These are phyloP conservation scores for Phyllosticta citriasiana DNA, from an alignment of 2,329 filamentous ascomycete genomes.

Conservation along the genomic window DNA sequence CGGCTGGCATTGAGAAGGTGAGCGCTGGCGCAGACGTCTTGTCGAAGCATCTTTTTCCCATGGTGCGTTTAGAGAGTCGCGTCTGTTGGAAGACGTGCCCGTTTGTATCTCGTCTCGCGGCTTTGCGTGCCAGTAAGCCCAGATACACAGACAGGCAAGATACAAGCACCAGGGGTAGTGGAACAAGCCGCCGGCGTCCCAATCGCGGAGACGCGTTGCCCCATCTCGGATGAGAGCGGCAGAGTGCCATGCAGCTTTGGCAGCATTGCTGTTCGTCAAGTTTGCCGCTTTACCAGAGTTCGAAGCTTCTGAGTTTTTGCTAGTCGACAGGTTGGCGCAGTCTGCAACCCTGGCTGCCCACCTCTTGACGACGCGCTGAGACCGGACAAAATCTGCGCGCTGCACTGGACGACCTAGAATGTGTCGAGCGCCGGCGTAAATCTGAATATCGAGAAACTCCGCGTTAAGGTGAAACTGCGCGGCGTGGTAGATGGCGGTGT, in stretches of 20 bases:
- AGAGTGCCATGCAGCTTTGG: slow-evolving; percentile 44
- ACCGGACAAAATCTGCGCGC: slow-evolving; percentile 40
- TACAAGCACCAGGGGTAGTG: slow-evolving; percentile 56
- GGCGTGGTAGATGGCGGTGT: slow-evolving; percentile 48
- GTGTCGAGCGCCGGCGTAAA: slow-evolving; percentile 49
- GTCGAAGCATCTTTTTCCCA: background rate
- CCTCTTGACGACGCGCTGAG: slow-evolving; percentile 40
- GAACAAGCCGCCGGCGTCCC: slow-evolving; percentile 45
- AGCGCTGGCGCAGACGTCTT: background rate
- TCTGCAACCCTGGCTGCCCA: slow-evolving; percentile 33
- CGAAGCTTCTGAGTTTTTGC: background rate
- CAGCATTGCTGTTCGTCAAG: slow-evolving; percentile 15
- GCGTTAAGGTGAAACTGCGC: slow-evolving; percentile 48
- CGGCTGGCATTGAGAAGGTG: background rate
- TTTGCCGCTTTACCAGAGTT: background rate
- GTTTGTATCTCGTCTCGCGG: slow-evolving; percentile 11
- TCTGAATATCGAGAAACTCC: slow-evolving; percentile 52
- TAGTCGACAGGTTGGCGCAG: background rate
- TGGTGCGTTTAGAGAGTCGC: background rate
- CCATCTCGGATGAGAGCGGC: slow-evolving; percentile 43
- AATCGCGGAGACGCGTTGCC: slow-evolving; percentile 39
- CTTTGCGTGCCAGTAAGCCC: slow-evolving; percentile 45
- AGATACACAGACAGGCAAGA: slow-evolving; percentile 47
- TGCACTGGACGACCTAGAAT: slow-evolving; percentile 49
- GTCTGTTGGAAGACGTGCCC: background rate